Evolutionary conservation across 2,329 filamentous ascomycete species (phyloP).

Genomic region (Cordyceps cateniannulata): DNA sequence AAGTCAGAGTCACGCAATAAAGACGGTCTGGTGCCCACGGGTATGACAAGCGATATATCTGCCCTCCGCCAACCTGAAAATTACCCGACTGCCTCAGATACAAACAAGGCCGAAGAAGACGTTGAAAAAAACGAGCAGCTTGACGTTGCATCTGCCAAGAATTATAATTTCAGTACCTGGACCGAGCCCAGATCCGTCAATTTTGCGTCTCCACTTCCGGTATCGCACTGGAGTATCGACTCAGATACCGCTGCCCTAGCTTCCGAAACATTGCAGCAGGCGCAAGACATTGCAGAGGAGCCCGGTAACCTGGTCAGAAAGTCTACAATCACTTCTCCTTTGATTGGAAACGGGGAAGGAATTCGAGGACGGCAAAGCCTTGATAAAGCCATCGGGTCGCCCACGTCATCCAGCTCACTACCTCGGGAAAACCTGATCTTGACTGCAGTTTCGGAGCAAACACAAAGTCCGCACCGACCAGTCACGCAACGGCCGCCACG

Average conservation of each 20-base stretch:
- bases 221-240: slow-evolving; percentile 14
- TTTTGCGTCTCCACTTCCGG: slow-evolving; percentile 6
- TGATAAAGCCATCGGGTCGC: not conserved
- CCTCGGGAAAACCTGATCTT: not conserved
- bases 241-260: slow-evolving; percentile 1
- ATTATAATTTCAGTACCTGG: slow-evolving; percentile 20
- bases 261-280: slow-evolving; percentile 17
- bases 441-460: not conserved
- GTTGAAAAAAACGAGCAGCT: slow-evolving; percentile 22
- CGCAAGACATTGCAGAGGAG: not conserved
- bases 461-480: slow-evolving; percentile 29
- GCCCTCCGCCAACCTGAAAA: slow-evolving; percentile 14
- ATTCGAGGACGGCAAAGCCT: not conserved
- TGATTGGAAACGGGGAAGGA: not conserved
- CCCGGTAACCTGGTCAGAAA: not conserved
- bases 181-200: slow-evolving; percentile 16
- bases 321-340: not conserved
- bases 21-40: slow-evolving; percentile 20
- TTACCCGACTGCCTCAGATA: slow-evolving; percentile 48
- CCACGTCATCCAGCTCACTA: not conserved
- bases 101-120: slow-evolving; percentile 37
- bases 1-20: slow-evolving; percentile 1
- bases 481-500: slow-evolving; percentile 48
- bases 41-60: slow-evolving; percentile 17
- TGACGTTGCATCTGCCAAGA: slow-evolving; percentile 19